These are phyloP conservation scores for Wickerhamiella occidentalis DNA, from an alignment of 805 yeast genomes.

Conservation along the genomic window DNA sequence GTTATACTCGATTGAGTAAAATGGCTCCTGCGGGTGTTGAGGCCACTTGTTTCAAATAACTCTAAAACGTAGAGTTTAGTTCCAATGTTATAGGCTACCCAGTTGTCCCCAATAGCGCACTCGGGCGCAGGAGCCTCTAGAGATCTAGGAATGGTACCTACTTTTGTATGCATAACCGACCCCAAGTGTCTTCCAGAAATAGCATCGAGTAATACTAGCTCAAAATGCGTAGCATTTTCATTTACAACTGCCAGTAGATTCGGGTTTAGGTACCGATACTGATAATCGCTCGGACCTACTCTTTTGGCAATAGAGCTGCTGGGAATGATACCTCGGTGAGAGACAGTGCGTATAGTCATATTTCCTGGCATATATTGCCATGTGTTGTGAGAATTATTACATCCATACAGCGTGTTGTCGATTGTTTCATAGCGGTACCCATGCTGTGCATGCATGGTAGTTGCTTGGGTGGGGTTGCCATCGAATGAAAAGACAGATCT, in stretches of 20 bases:
- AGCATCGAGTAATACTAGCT: background rate
- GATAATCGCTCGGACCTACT: background rate
- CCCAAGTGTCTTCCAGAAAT: slow-evolving; percentile 1
- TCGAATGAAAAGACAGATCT: background rate
- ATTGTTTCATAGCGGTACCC: slow-evolving; percentile 1
- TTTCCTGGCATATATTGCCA: background rate
- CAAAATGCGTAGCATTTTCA: background rate
- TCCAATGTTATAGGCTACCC: slow-evolving; percentile 2
- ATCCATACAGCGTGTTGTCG: background rate
- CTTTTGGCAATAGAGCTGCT: background rate
- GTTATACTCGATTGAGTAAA: background rate
- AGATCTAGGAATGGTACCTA: background rate
- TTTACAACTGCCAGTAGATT: background rate
- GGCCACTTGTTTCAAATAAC: background rate
- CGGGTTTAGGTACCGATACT: slow-evolving; percentile 9
- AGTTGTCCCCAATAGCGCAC: background rate
- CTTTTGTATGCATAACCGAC: background rate
- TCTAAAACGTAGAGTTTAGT: background rate
- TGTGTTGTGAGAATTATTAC: background rate
- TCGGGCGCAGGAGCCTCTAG: background rate
- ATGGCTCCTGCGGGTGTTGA: background rate
- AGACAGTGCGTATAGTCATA: background rate
- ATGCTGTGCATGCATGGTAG: background rate
- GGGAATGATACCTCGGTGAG: background rate
- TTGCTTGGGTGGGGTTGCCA: background rate